Conservation (phyloP, 2,329 filamentous ascomycete species). For the Botrytis hyacinthi region DNA sequence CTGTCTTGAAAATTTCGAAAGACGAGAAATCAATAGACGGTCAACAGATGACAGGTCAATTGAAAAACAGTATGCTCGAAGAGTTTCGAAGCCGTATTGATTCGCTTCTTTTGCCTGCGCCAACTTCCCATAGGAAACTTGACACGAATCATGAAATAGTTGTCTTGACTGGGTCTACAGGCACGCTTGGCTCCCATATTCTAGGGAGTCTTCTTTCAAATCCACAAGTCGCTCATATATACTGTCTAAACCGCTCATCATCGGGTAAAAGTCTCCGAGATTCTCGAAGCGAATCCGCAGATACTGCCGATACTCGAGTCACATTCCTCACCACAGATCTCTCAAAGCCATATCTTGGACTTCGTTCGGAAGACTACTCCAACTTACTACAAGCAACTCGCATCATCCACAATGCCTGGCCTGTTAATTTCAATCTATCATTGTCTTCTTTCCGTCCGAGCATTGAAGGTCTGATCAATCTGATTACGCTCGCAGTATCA, state of each 20-base stretch:
- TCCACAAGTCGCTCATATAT: neutral
- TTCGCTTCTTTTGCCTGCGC: neutral
- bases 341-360: neutral
- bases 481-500: conserved; percentile 35
- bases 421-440: conserved; percentile 26
- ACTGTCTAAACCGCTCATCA: conserved; percentile 1
- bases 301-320: conserved; percentile 8
- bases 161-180: neutral
- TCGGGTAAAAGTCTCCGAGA: no score
- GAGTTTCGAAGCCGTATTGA: neutral
- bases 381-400: conserved; percentile 39
- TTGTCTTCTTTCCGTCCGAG: conserved; percentile 39
- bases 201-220: neutral
- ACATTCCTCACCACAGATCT: neutral
- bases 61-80: neutral
- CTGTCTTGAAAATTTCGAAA: neutral
- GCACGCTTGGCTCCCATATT: neutral
- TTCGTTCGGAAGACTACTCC: conserved; percentile 29
- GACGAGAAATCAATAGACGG: neutral
- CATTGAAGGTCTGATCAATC: conserved; percentile 41
- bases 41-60: neutral
- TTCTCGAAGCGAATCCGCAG: neutral
- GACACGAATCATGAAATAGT: neutral
- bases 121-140: neutral
- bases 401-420: neutral